Evolutionary conservation across 768 basidiomycete species (phyloP), one percentile per base, ranked within the genome.

Genomic region (Kwoniella heveanensis): DNA sequence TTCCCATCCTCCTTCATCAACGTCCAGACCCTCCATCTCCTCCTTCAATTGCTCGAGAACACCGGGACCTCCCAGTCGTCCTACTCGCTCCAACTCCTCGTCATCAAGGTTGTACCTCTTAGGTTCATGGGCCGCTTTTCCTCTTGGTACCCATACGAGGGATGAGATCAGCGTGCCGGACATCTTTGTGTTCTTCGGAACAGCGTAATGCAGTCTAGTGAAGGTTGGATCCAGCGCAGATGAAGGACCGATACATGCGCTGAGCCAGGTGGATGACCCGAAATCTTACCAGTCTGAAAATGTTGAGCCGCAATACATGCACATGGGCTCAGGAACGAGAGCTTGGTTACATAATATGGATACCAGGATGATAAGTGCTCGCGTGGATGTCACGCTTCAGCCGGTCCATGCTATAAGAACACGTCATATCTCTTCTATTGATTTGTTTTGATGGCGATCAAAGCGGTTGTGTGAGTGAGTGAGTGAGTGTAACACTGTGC

Each of bases 41-140:
- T 90, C 90, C 26, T 87, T 85, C 82, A 90, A 87, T 19, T 65
- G 84, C 79, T 94, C 93, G 69, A 86, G 83, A 60, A 87, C 87
- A 9, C 93, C 93, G 83, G 93, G 92, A 67, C 95, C 92, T 15
- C 93, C 92, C 25, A 99, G 85, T 22, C 88, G 84, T 69, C 91
- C 92, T 54, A 98, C 91, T 25, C 96, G 87, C 74, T 89, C 87
- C 13, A 98, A 83, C 80, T 99, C 96, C 55, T 86, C 82, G 74
- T 94, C 91, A 74, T 96, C 92, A 29, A 98, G 86, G 55, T 89
- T 84, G 80, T 98, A 98, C 82, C 90, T 92, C 74, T 83, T 81
- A 1, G 96, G 95, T 68, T 92, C 85, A 50, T 84, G 84, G 2
- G 84, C 82, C 2, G 94, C 83, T 19, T 87, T 85, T 9, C 96